Base-by-base conservation (phyloP, 192 early-diverging fungal genomes). In the Kappamyces sp. region DNA sequence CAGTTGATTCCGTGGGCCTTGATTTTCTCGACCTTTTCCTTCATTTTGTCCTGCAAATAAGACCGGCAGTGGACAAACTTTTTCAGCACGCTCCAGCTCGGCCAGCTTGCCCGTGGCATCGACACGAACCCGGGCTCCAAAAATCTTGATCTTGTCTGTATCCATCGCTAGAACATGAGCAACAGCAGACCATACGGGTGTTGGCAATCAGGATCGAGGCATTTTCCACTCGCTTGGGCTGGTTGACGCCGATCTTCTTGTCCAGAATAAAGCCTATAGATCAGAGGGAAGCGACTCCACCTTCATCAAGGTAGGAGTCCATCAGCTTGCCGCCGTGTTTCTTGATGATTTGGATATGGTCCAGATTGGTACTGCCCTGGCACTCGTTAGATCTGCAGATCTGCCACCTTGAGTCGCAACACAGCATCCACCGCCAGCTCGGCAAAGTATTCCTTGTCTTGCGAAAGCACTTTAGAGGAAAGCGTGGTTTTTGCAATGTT, bases 291-390 rank as follows among this genome's bases (percentile, higher is more conserved):
- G 42, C 6, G 42, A 7, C 15, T 40, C 4, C 43, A 71, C 89
- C 90, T 70, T 96, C 93, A 65, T 93, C 92, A 58, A 99, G 74
- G 70, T 94, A 96, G 35, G 96, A 97, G 66, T 97, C 96, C 6
- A 81, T 84, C 41, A 99, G 80, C 73, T 88, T 89, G 51, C 96
- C 94, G 61, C 96, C 96, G 50, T 85, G 77, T 82, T 96, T 97
- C 78, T 99, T 99, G 76, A 99, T 99, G 69, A 99, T 93, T 80
- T 99, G 96, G 72, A 99, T 99, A 76, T 94, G 84, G 63, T 97
- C 94, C 65, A 99, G 78, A 66, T 94, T 94, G 60, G 96, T 99
- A 73, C 86, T 90, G 15, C 93, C 93, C 82, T 83, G 51, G 8
- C 9, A 50, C 34, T 9, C 5, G 23, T 23, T 23, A 23, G 23